Evolutionary conservation across 2,329 filamentous ascomycete genomes (phyloP).

Genomic region (Malbranchea zuffiana): DNA sequence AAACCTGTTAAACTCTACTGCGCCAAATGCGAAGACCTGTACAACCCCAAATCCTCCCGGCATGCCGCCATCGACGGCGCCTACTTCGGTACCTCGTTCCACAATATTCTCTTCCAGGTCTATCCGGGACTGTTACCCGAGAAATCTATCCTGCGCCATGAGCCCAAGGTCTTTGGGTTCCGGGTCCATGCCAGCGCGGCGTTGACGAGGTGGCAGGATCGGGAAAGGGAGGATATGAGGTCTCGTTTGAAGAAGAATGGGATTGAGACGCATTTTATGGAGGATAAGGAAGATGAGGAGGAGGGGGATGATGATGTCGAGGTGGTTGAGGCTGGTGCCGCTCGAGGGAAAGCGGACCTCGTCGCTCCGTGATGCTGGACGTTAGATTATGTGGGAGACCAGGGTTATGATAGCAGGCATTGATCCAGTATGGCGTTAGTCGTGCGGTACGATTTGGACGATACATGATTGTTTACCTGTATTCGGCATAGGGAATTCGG

Average conservation of each 20-base stretch:
- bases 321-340: slow-evolving; percentile 10
- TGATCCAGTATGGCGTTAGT: slow-evolving; percentile 4
- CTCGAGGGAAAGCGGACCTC: slow-evolving; percentile 6
- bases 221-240: slow-evolving; percentile 70
- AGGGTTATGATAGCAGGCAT: not conserved
- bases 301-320: slow-evolving; percentile 31
- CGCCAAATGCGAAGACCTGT: slow-evolving; percentile 91
- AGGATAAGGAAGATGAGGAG: slow-evolving; percentile 50
- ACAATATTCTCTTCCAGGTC: slow-evolving; percentile 98
- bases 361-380: not conserved
- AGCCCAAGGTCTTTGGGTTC: slow-evolving; percentile 88
- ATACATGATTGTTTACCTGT: too few species aligned
- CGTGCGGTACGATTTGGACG: not conserved
- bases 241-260: slow-evolving; percentile 56
- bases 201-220: slow-evolving; percentile 81
- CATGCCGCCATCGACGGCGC: slow-evolving; percentile 93
- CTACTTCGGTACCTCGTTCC: slow-evolving; percentile 96
- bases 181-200: slow-evolving; percentile 84
- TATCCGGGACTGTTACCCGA: slow-evolving; percentile 80
- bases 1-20: slow-evolving; percentile 97
- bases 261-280: slow-evolving; percentile 67
- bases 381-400: not conserved
- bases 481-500: too few species aligned
- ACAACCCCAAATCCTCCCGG: slow-evolving; percentile 95
- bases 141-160: slow-evolving; percentile 77